Evolutionary conservation across 495 filamentous ascomycete genomes (phyloP).

Genomic region (Tuber calosporum): DNA sequence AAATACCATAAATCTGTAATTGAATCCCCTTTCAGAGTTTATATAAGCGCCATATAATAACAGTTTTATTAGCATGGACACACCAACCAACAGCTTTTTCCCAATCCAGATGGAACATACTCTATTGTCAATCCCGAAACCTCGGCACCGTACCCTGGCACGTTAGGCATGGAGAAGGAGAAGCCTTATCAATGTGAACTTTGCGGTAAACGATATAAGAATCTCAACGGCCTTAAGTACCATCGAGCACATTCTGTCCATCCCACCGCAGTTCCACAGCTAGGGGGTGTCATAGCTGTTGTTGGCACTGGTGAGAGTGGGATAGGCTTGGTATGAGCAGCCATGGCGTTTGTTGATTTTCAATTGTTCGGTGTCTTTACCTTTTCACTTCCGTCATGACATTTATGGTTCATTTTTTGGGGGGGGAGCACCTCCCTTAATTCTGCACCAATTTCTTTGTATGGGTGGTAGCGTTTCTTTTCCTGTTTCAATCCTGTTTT

Average conservation of each 20-base stretch:
- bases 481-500: conserved; percentile 21
- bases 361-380: background rate
- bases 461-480: conserved; percentile 24
- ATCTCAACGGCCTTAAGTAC: conserved; percentile 92
- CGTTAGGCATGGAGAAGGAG: conserved; percentile 98
- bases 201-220: conserved; percentile 99
- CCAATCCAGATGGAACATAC: conserved; percentile 92
- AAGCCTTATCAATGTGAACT: conserved; percentile 96
- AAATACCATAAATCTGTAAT: conserved; percentile 74
- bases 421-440: conserved; percentile 8
- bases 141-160: conserved; percentile 85
- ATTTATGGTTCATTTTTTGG: conserved; percentile 12
- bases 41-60: conserved; percentile 14
- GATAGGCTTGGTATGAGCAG: conserved; percentile 23
- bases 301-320: conserved; percentile 37
- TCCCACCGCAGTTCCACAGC: conserved; percentile 21
- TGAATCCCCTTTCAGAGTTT: conserved; percentile 35
- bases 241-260: conserved; percentile 41
- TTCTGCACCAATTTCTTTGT: conserved; percentile 29
- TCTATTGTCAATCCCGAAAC: conserved; percentile 98
- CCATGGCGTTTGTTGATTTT: background rate
- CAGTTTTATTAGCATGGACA: conserved; percentile 66
- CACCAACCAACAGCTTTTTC: conserved; percentile 88
- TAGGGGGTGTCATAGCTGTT: conserved; percentile 39
- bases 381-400: conserved; percentile 1